Conservation (phyloP, 2,329 filamentous ascomycete genomes). For the Arthrobotrys megalospora region DNA sequence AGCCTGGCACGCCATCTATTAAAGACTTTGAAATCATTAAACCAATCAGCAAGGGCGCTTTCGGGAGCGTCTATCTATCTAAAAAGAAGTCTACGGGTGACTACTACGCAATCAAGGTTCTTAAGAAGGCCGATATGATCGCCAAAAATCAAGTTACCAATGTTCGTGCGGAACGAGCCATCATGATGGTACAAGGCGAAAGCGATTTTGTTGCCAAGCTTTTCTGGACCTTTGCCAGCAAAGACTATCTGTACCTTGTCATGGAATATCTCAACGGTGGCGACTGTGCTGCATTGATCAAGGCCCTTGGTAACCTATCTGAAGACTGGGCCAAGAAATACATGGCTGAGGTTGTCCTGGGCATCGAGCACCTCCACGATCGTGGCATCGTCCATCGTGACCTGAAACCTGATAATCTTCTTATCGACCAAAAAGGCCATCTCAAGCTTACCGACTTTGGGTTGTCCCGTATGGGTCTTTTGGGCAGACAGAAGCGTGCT, state of each 20-base stretch:
- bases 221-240: slow-evolving; percentile 99
- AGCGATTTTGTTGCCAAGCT: slow-evolving; percentile 99
- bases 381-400: slow-evolving; percentile 97
- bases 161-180: slow-evolving; percentile 96
- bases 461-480: slow-evolving; percentile 94
- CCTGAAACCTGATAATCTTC: slow-evolving; percentile 94
- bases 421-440: slow-evolving; percentile 97
- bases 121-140: slow-evolving; percentile 99
- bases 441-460: slow-evolving; percentile 98
- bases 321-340: slow-evolving; percentile 99
- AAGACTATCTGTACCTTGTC: slow-evolving; percentile 97
- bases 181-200: slow-evolving; percentile 99
- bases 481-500: slow-evolving; percentile 95
- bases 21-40: slow-evolving; percentile 99
- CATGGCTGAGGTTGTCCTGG: slow-evolving; percentile 94
- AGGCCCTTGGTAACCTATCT: slow-evolving; percentile 88
- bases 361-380: slow-evolving; percentile 94
- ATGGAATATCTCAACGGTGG: slow-evolving; percentile 99
- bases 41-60: slow-evolving; percentile 98
- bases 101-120: slow-evolving; percentile 97
- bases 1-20: slow-evolving; percentile 92
- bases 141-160: slow-evolving; percentile 99
- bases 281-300: slow-evolving; percentile 96
- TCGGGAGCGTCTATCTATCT: slow-evolving; percentile 96
- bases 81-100: slow-evolving; percentile 99